Evolutionary conservation across 305 asterid species (phyloP), one percentile per base, ranked within the genome.

Genomic region (Stenogyne calaminthoides): DNA sequence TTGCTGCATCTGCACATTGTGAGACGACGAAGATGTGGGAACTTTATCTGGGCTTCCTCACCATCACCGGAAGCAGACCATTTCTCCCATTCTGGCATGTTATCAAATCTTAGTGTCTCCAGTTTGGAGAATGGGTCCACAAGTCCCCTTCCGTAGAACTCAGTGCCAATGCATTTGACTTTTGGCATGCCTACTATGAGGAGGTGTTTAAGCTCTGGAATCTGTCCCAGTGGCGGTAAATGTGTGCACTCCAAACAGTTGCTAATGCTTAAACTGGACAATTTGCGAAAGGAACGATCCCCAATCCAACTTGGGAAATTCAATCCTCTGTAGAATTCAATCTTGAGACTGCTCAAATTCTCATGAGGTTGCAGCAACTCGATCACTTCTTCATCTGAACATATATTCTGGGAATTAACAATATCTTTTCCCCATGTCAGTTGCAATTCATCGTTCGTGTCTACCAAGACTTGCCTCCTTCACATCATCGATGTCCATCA

Each of bases 71-170:
- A 67, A 52, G 63, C 76, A 4, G 72, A 64, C 91, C 89, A 87
- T 76, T 83, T 72, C 76, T 84, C 81, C 88, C 91, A 87, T 32
- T 74, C 60, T 14, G 83, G 82, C 91, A 87, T 76, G 84, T 81
- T 34, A 36, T 77, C 83, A 56, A 87, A 79, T 67, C 84, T 78
- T 32, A 87, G 70, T 7, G 78, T 78, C 76, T 82, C 84, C 22
- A 87, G 84, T 57, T 86, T 81, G 8, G 77, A 79, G 74, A 87
- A 87, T 6, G 86, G 84, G 57, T 34, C 74, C 7, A 1, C 15
- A 47, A 27, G 20, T 40, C 80, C 80, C 19, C 5, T 52, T 63
- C 88, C 85, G 20, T 78, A 83, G 69, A 85, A 85, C 60, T 85
- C 88, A 20, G 9, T 46, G 7, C 85, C 88, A 29, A 87, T 76